Percentiles rank a stretch among this genome's conserved stretches.
phyloP scores from a whole-genome alignment of 768 basidiomycete species.

The Boletellus emodensis region DNA sequence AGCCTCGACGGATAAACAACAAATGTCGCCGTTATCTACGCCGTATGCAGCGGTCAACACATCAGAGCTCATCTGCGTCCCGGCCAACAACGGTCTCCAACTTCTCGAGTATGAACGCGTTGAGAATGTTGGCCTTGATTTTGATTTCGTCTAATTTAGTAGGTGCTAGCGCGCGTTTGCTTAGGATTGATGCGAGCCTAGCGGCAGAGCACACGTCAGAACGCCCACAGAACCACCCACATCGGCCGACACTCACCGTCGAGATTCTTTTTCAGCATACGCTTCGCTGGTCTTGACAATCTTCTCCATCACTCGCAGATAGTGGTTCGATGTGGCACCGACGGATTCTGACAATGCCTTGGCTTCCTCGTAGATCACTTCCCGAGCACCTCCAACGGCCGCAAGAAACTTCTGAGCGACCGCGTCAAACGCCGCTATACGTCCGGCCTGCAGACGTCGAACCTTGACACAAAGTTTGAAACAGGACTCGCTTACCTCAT shows the following conservation, averaged over 20 bases:
- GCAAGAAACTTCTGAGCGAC: slow-evolving; percentile 74
- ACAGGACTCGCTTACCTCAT: slow-evolving; percentile 42
- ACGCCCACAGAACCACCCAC: background rate
- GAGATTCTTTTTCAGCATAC: slow-evolving; percentile 83
- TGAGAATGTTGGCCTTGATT: slow-evolving; percentile 84
- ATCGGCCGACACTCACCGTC: slow-evolving; percentile 51
- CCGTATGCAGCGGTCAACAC: slow-evolving; percentile 1
- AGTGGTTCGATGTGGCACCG: slow-evolving; percentile 63
- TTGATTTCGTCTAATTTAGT: slow-evolving; percentile 91
- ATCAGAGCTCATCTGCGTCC: slow-evolving; percentile 43
- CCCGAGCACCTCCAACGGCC: slow-evolving; percentile 52
- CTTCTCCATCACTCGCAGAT: slow-evolving; percentile 90
- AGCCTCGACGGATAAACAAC: slow-evolving; percentile 13
- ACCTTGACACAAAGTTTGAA: background rate
- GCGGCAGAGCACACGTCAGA: slow-evolving; percentile 4
- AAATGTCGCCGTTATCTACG: slow-evolving; percentile 13
- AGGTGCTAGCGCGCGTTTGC: slow-evolving; percentile 71
- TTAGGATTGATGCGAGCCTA: slow-evolving; percentile 73
- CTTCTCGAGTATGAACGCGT: slow-evolving; percentile 48
- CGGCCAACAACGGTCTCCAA: slow-evolving; percentile 31
- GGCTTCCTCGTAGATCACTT: slow-evolving; percentile 66
- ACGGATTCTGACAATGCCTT: slow-evolving; percentile 43
- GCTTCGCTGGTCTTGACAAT: slow-evolving; percentile 61
- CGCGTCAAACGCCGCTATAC: slow-evolving; percentile 68
- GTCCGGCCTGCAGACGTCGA: slow-evolving; percentile 63